These are phyloP conservation scores for Suillus subaureus DNA, from an alignment of 768 basidiomycete genomes.

Conservation along the genomic window DNA sequence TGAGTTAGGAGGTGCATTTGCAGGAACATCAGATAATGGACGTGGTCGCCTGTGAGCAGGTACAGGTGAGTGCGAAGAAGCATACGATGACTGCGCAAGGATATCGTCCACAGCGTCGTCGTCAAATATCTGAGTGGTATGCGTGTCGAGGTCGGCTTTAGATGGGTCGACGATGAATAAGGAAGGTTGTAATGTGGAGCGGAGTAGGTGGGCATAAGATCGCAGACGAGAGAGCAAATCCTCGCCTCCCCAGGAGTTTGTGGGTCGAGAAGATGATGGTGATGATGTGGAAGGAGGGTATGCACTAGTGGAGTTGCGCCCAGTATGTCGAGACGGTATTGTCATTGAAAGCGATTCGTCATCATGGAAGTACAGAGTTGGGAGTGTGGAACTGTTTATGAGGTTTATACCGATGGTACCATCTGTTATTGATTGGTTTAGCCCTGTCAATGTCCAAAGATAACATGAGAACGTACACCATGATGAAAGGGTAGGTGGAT, in stretches of 20 bases:
- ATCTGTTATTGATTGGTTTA: slow-evolving; percentile 45
- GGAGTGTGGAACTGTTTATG: slow-evolving; percentile 81
- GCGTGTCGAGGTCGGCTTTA: slow-evolving; percentile 87
- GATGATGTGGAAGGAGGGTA: slow-evolving; percentile 67
- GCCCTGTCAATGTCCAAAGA: slow-evolving; percentile 4
- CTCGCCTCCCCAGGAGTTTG: slow-evolving; percentile 84
- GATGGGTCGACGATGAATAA: slow-evolving; percentile 94
- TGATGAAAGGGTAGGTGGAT: slow-evolving; percentile 80
- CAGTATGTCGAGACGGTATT: slow-evolving; percentile 42
- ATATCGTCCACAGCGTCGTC: slow-evolving; percentile 91
- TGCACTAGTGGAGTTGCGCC: slow-evolving; percentile 43
- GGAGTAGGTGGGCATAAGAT: slow-evolving; percentile 77
- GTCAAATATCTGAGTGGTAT: slow-evolving; percentile 80
- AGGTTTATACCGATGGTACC: slow-evolving; percentile 90
- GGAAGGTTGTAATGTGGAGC: slow-evolving; percentile 82
- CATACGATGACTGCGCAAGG: slow-evolving; percentile 74
- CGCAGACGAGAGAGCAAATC: slow-evolving; percentile 78
- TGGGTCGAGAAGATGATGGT: slow-evolving; percentile 40
- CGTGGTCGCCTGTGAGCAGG: slow-evolving; percentile 81
- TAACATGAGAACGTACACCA: slow-evolving; percentile 60
- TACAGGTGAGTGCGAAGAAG: slow-evolving; percentile 77
- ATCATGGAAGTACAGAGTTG: slow-evolving; percentile 94
- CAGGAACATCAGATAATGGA: slow-evolving; percentile 48
- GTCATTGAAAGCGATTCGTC: slow-evolving; percentile 88
- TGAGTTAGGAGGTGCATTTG: slow-evolving; percentile 43